A percentile compares a stretch with the other conserved stretches of the same genome.
These are phyloP conservation scores for Sonneratia alba DNA, from an alignment of 345 rosid species.

Conservation along the genomic window DNA sequence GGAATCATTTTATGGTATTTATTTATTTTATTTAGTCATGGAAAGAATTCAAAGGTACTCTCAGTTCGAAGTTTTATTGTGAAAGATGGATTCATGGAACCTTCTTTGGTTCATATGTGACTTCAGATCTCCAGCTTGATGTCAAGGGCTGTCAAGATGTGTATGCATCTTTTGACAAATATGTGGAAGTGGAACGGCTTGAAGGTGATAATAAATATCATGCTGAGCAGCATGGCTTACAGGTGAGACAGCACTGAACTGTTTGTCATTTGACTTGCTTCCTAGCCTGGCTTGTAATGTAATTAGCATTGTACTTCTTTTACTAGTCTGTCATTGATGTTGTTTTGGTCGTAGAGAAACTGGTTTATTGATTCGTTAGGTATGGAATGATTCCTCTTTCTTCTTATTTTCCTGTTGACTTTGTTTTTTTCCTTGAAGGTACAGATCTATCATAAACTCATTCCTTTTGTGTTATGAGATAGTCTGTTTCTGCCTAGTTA, in stretches of 20 bases:
- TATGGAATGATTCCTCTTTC: background rate
- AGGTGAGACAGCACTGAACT: slow-evolving; percentile 31
- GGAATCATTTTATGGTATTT: slow-evolving; percentile 48
- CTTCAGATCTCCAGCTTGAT: slow-evolving; percentile 73
- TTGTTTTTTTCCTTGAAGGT: background rate
- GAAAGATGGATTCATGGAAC: slow-evolving; percentile 14
- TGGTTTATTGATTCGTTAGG: background rate
- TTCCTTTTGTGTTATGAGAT: background rate
- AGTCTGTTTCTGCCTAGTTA: background rate
- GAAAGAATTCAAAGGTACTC: background rate
- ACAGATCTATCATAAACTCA: background rate
- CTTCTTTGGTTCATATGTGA: slow-evolving; percentile 22
- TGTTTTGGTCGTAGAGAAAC: background rate
- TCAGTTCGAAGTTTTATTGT: background rate
- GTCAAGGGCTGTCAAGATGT: slow-evolving; percentile 78
- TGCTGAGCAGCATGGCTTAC: slow-evolving; percentile 62
- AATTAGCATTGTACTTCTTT: background rate
- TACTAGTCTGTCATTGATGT: background rate
- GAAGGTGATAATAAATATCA: slow-evolving; percentile 74
- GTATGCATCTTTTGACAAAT: slow-evolving; percentile 73
- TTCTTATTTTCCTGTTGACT: background rate
- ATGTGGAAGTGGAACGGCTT: slow-evolving; percentile 72
- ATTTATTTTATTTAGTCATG: background rate
- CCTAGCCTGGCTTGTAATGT: background rate
- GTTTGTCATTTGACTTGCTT: background rate